Conservation (phyloP, 495 filamentous ascomycete genomes). For the Podospora pseudocomata region DNA sequence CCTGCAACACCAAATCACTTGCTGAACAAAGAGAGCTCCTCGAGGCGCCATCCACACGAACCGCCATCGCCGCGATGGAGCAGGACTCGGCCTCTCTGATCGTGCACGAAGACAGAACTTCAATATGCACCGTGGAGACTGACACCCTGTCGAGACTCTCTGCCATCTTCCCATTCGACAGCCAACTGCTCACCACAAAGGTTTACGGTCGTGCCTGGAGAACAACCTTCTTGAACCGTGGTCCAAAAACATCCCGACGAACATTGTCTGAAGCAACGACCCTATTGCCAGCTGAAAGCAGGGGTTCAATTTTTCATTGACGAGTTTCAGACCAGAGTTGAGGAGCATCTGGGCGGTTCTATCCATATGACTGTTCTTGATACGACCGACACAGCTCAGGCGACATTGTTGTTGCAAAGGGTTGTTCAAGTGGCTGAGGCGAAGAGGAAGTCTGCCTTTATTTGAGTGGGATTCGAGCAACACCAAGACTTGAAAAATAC, state of each 20-base stretch:
- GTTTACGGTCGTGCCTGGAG: constrained; percentile 7
- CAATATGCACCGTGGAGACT: constrained; percentile 2
- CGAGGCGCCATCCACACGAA: neutral
- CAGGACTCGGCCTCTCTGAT: neutral
- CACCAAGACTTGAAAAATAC: too few relatives aligned
- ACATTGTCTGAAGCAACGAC: neutral
- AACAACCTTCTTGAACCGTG: neutral
- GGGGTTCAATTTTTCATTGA: neutral
- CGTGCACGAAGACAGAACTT: neutral
- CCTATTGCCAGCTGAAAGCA: neutral
- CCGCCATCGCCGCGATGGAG: neutral
- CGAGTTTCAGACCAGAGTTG: neutral
- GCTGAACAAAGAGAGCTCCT: constrained; percentile 2
- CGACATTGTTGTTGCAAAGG: neutral
- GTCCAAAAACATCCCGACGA: neutral
- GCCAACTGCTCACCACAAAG: neutral
- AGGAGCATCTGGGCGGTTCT: neutral
- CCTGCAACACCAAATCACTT: constrained; percentile 10
- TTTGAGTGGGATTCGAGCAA: neutral
- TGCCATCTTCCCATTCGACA: constrained; percentile 2
- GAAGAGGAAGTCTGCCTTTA: neutral
- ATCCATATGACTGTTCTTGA: neutral
- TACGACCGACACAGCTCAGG: neutral
- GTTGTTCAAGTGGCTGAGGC: neutral
- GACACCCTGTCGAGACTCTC: constrained; percentile 2